Evolutionary conservation across 2,329 filamentous ascomycete genomes (phyloP), one percentile per base, ranked within the genome.

Genomic region (Colletotrichum incanum): DNA sequence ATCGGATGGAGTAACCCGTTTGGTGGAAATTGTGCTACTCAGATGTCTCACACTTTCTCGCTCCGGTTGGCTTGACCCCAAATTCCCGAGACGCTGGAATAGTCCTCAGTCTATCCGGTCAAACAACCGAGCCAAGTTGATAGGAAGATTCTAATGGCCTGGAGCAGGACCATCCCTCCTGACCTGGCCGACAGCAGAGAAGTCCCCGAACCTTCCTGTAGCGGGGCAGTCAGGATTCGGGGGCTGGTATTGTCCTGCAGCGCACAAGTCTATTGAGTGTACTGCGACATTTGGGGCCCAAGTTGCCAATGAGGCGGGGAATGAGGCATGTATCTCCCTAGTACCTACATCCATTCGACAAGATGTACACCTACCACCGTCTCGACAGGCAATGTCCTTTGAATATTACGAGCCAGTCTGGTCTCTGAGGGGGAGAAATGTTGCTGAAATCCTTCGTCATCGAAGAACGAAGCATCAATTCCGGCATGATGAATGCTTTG

Each of bases 1-100:
- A 63, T 63, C 65, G 58, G 68, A 68, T 59, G 65, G 65, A 63
- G 43, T 71, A 63, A 45, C 58, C 58, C n/a, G 14, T 71, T 71
- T 54, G 18, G 68, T 43, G 34, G 37, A 28, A 31, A 23, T 47
- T 26, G 65, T 68, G 56, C 6, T 34, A 71, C 58, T 14, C 43
- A 68, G 26, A 55, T 71, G 65, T 68, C 65, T 71, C 43, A 68
- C 26, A 61, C 31, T 58, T 58, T 37, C 20, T 41, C 34, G 41
- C 61, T 70, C 65, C 41, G 58, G 43, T 41, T 56, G 56, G 68
- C 31, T 34, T 62, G 43, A 50, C 26, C 39, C 26, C 37, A 45
- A 45, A 50, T n/a, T 50, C 39, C 34, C 61, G 41, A 26, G n/a
- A 41, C 23, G 31, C 39, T 45, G 66, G 54, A 52, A 23, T 43